Base-by-base conservation (phyloP, 345 rosid genomes). In the Rhodamnia argentea region DNA sequence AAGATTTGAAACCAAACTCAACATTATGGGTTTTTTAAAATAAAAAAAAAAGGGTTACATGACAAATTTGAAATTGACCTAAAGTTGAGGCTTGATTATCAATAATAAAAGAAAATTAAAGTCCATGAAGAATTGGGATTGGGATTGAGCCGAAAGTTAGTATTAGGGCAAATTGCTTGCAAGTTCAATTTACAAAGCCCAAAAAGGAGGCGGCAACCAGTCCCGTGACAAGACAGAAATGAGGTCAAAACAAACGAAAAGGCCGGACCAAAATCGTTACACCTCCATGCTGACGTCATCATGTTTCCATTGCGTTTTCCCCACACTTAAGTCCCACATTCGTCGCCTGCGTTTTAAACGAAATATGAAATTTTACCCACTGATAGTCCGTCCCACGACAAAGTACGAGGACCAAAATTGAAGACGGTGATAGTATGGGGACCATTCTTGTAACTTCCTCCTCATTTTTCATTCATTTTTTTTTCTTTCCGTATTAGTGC, bases 391-490 rank as follows among this genome's bases (percentile, higher is more conserved):
- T 64, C 0, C 12, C 3, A 4, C 15, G 32, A 32, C 0, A 32
- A 37, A 8, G 13, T 32, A 16, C 0, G 0, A 15, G 1, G 7
- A 64, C 0, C 42, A 16, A 64, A 64, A 64, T 32, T 18, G 2
- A 60, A 27, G 10, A 7, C 0, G 2, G 2, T 27, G 27, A 3
- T 7, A 14, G 22, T 14, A 7, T 27, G 14, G 2, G 22, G 74
- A 27, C 74, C 74, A 7, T 27, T 60, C 29, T 14, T 6, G 40
- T 60, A 3, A 27, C 74, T 60, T 60, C 44, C 44, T 42, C 44
- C 10, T 27, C 2, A 0, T 12, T 29, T 59, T n/a, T 58, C 2
- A 2, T 59, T 59, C n/a, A n/a, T 1, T n/a, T 59, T 1, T n/a
- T 59, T 5, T 59, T 13, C 16, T 59, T 52, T 52, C 5, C 16